Evolutionary conservation across 31 red algal species (phyloP).

Genomic region (Endocladia muricata): DNA sequence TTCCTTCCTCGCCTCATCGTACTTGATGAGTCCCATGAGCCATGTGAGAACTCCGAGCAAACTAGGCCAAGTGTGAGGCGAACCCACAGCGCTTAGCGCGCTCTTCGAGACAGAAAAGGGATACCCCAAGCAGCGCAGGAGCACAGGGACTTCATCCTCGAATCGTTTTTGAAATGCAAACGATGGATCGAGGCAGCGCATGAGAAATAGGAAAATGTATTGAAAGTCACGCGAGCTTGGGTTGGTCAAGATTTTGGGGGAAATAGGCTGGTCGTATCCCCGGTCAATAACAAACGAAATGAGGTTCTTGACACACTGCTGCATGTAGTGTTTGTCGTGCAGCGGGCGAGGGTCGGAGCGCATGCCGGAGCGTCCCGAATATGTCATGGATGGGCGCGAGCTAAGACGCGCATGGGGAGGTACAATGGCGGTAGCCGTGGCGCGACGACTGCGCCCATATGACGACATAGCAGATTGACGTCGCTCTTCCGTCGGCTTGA

Average conservation of each 20-base stretch:
- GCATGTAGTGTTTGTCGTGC: conserved; percentile 72
- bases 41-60: conserved; percentile 84
- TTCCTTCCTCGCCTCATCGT: conserved; percentile 20
- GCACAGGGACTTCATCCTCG: conserved; percentile 83
- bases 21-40: conserved; percentile 79
- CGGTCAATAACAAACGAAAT: conserved; percentile 86
- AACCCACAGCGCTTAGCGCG: conserved; percentile 84
- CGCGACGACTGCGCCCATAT: no score
- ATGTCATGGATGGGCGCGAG: conserved; percentile 12
- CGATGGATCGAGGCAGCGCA: conserved; percentile 80
- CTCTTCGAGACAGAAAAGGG: conserved; percentile 86
- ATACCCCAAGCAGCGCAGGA: conserved; percentile 66
- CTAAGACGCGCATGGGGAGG: neutral
- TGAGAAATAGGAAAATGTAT: conserved; percentile 82
- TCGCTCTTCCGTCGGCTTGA: conserved; percentile 4
- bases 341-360: conserved; percentile 79
- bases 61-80: conserved; percentile 94
- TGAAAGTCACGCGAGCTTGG: conserved; percentile 85
- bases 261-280: conserved; percentile 84
- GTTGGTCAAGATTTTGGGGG: conserved; percentile 81
- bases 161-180: conserved; percentile 72
- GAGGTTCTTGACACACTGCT: conserved; percentile 63
- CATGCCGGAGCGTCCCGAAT: conserved; percentile 2
- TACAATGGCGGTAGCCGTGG: conserved; percentile 1
- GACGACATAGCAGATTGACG: conserved; percentile 21